Evolutionary conservation across 2,329 filamentous ascomycete genomes (phyloP), one percentile per base, ranked within the genome.

Genomic region (Bretziella fagacearum): DNA sequence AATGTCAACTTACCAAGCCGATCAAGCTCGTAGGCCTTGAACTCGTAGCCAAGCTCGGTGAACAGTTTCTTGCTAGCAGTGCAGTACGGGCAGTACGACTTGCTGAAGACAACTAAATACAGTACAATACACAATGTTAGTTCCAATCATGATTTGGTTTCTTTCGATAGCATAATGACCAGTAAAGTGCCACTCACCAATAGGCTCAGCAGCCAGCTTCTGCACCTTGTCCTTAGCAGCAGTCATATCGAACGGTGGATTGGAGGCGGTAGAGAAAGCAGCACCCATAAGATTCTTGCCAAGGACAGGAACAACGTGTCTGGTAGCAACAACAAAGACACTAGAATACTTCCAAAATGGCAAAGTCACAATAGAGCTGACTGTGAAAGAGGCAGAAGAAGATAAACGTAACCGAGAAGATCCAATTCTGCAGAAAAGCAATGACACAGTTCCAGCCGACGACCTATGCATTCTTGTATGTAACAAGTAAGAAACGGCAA

Each of bases 61-160:
- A 98, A 69, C 44, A 84, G 70, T 49, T 70, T 59, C 77, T 96
- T 96, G 56, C 81, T 77, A 51, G 78, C 70, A 50, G 66, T 71
- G 73, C 89, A 96, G 74, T 93, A 93, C 10, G 87, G 86, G 74
- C 91, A 98, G 69, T 85, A 94, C 13, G 81, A 84, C 71, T 98
- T 98, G 66, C 81, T 87, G 74, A 98, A 98, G 62, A 98, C 84
- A 57, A 91, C 83, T 84, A 25, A 3, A 4, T 22, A 35, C 8
- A 10, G 40, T 15, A 15, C 15, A 22, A 6, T 18, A 20, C 3
- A 22, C 6, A 11, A 2, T 23, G 22, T 25, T 33, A 35, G 7
- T n/a, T n/a, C n/a, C 29, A 15, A 15, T 18, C n/a, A 17, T 11
- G 13, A 30, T 47, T 20, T 8, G 25, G 13, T 3, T 5, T 20